These are phyloP conservation scores for Gnetum montanum DNA, from an alignment of 75 land plant species.

Conservation along the genomic window DNA sequence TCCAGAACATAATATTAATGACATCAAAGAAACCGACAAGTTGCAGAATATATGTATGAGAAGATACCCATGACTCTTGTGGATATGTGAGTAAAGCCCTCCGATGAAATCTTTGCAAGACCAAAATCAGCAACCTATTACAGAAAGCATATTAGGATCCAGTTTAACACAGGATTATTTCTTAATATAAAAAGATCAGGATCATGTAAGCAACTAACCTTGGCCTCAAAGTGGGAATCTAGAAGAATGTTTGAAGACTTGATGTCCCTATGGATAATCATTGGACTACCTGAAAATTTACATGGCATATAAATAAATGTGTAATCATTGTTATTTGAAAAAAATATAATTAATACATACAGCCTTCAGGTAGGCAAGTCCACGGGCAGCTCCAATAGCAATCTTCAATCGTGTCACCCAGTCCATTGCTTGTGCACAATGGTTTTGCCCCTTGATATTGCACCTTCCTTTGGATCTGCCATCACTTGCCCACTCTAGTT, in stretches of 20 bases:
- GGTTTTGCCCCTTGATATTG: no score
- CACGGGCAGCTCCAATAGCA: conserved; percentile 63
- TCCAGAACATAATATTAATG: not conserved
- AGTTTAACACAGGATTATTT: no score
- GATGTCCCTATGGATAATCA: no score
- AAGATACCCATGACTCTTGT: conserved; percentile 98
- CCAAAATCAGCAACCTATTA: conserved; percentile 91
- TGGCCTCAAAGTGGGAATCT: conserved; percentile 64
- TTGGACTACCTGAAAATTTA: no score
- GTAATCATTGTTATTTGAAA: no score
- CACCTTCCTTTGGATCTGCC: no score
- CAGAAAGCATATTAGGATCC: no score
- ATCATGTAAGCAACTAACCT: conserved; percentile 17
- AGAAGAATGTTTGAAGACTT: conserved; percentile 71
- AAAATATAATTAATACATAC: no score
- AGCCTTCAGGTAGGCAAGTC: no score
- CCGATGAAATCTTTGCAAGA: conserved; percentile 75
- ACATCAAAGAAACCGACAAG: not conserved
- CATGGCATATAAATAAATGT: no score
- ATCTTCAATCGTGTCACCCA: conserved; percentile 41
- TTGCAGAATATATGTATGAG: not conserved
- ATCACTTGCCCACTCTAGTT: no score
- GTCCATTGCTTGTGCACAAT: conserved; percentile 46
- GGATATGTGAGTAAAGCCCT: conserved; percentile 76
- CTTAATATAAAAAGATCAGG: no score